Conservation (phyloP, 2,329 filamentous ascomycete genomes). For the Elsinoe arachidis region DNA sequence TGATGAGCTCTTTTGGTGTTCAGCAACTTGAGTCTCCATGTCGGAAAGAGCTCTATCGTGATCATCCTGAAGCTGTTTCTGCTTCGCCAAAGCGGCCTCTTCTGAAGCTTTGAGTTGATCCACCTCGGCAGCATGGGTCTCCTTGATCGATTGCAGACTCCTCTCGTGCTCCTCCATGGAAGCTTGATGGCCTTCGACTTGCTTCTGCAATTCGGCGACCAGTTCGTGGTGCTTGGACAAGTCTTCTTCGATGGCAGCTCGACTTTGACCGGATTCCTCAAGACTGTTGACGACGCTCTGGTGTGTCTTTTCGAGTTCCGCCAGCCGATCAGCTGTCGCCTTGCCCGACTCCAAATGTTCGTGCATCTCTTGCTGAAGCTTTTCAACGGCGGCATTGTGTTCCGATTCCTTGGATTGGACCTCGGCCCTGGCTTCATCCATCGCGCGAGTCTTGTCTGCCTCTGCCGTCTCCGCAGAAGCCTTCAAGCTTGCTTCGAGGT, state of each 20-base stretch:
- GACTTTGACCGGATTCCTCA: conserved; percentile 54
- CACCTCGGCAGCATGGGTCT: conserved; percentile 49
- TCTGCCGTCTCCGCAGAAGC: conserved; percentile 26
- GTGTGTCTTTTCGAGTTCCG: conserved; percentile 66
- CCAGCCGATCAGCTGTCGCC: conserved; percentile 59
- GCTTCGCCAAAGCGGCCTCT: conserved; percentile 26
- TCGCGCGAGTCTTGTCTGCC: conserved; percentile 16
- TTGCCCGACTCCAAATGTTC: conserved; percentile 69
- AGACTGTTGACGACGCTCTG: conserved; percentile 57
- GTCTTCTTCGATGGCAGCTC: conserved; percentile 47
- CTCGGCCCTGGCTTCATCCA: conserved; percentile 24
- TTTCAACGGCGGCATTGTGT: conserved; percentile 22
- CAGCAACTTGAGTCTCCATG: conserved; percentile 51
- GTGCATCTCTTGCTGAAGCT: conserved; percentile 53
- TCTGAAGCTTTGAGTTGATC: conserved; percentile 47
- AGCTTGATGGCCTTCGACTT: conserved; percentile 49
- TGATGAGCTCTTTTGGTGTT: conserved; percentile 50
- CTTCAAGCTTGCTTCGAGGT: conserved; percentile 56
- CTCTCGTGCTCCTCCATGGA: conserved; percentile 47
- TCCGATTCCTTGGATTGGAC: neutral
- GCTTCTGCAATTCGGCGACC: conserved; percentile 47
- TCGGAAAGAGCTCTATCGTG: conserved; percentile 29
- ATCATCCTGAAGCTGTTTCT: conserved; percentile 29
- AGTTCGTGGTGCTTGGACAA: conserved; percentile 43
- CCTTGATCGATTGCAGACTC: conserved; percentile 44